A percentile compares a stretch with the other conserved stretches of the same genome.
Evolutionary conservation across 1,139 yeast genomes (phyloP).

Genomic region (Zygosaccharomyces pseudobailii): DNA sequence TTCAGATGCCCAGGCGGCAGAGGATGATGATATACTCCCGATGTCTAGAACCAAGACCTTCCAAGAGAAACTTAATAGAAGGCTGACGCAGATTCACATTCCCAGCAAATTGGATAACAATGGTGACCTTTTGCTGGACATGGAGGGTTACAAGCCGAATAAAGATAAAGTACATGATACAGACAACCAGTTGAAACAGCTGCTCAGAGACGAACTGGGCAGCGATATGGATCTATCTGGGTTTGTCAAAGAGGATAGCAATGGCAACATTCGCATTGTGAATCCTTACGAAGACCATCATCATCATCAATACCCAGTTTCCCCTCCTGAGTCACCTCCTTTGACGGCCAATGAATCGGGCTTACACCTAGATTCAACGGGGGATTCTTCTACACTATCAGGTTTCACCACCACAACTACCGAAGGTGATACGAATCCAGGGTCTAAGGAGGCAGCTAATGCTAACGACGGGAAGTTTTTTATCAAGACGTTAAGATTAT

Average conservation of each 20-base stretch:
- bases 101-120: constrained; percentile 86
- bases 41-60: constrained; percentile 27
- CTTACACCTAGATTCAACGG: constrained; percentile 9
- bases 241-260: constrained; percentile 55
- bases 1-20: constrained; percentile 3
- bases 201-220: constrained; percentile 68
- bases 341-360: constrained; percentile 21
- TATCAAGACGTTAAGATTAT: constrained; percentile 84
- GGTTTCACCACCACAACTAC: constrained; percentile 14
- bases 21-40: constrained; percentile 8
- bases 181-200: constrained; percentile 64
- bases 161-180: constrained; percentile 66
- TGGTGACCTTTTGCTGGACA: constrained; percentile 87
- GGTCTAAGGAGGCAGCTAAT: constrained; percentile 4
- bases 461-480: constrained; percentile 34
- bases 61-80: constrained; percentile 56
- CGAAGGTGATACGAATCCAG: constrained; percentile 2
- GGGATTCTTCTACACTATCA: constrained; percentile 13
- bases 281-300: constrained; percentile 35
- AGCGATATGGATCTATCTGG: constrained; percentile 45
- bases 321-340: constrained; percentile 26
- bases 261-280: constrained; percentile 68
- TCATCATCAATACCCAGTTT: constrained; percentile 17
- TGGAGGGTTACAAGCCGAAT: constrained; percentile 94
- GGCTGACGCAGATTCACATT: constrained; percentile 64